A percentile compares a stretch with the other conserved stretches of the same genome.
phyloP scores from a whole-genome alignment of 768 basidiomycete species.

The Naganishia friedmannii region DNA sequence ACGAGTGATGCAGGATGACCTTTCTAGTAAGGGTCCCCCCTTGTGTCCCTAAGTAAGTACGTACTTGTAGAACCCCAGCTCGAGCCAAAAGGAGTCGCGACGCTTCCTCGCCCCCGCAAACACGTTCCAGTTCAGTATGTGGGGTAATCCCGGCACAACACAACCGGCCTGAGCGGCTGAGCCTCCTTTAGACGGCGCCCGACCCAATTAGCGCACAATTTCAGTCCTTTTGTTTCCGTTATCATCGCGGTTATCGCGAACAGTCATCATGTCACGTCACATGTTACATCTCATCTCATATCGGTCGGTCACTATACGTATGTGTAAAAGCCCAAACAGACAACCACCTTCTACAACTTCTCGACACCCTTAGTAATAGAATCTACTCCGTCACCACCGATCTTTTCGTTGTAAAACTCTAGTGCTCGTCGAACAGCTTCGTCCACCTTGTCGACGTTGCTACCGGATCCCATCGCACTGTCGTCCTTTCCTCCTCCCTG shows the following conservation, averaged over 20 bases:
- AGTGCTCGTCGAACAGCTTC: slow-evolving; percentile 67
- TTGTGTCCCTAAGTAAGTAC: neutral
- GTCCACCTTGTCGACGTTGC: slow-evolving; percentile 61
- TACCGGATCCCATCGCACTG: slow-evolving; percentile 81
- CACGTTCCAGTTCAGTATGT: no score
- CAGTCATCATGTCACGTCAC: neutral
- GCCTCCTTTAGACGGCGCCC: no score
- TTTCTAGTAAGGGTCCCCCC: neutral
- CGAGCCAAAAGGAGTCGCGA: neutral
- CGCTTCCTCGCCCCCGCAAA: no score
- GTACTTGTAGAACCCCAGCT: neutral
- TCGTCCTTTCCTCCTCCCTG: slow-evolving; percentile 96
- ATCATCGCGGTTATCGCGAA: neutral
- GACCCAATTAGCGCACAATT: no score
- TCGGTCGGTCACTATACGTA: neutral
- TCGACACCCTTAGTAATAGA: slow-evolving; percentile 5
- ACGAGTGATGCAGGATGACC: neutral
- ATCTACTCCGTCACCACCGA: slow-evolving; percentile 17
- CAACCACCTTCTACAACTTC: slow-evolving; percentile 6
- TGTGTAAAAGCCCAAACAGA: neutral
- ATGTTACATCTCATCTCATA: no score
- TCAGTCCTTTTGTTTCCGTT: neutral
- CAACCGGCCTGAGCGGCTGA: no score
- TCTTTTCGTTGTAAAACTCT: slow-evolving; percentile 44
- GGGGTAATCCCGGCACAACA: no score